Base-by-base conservation (phyloP, 345 rosid genomes). In the Moricandia moricandioides region DNA sequence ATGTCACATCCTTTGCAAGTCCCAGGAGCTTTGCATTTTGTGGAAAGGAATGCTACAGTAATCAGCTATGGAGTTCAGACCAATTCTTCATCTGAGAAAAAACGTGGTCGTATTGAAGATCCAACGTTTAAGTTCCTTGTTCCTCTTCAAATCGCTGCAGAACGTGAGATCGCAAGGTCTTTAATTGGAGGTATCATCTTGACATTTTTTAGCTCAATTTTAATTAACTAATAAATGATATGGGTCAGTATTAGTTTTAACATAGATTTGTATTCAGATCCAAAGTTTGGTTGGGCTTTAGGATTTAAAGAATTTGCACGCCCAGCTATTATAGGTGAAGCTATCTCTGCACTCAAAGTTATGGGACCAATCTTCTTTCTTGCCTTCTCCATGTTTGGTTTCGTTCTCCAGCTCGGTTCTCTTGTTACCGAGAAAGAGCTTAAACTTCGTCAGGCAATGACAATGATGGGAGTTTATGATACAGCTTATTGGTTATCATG, bases 141-240 rank as follows among this genome's bases (percentile, higher is more conserved):
- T 54, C 96, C 99, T 30, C 89, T 95, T 72, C 97, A 92, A 82
- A 75, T 92, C 49, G 91, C 96, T 9, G 96, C 96, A 13, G 97
- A 95, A 76, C 97, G 96, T 62, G 99, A 90, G 74, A 89, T 95
- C 52, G 97, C 93, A 3, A 88, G 97, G 77, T 88, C 91, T 26
- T 61, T 92, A 2, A 79, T 90, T n/a, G 85, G 88, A 84, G 97
- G 99, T 94, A 74, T 5, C 31, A 49, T 34, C 56, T 27, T 68
- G 62, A 59, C 7, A 12, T 18, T 57, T 79, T 59, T 13, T 34
- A 18, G 59, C n/a, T n/a, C n/a, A n/a, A n/a, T n/a, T n/a, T n/a
- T n/a, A n/a, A n/a, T n/a, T n/a, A n/a, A n/a, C n/a, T n/a, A n/a
- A 40, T 40, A 40, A 40, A 11, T 40, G 12, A 40, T 12, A 12